Percentiles rank a stretch among this genome's conserved stretches.
Evolutionary conservation across 2,329 filamentous ascomycete species (phyloP).

Genomic region (Alternaria panax): DNA sequence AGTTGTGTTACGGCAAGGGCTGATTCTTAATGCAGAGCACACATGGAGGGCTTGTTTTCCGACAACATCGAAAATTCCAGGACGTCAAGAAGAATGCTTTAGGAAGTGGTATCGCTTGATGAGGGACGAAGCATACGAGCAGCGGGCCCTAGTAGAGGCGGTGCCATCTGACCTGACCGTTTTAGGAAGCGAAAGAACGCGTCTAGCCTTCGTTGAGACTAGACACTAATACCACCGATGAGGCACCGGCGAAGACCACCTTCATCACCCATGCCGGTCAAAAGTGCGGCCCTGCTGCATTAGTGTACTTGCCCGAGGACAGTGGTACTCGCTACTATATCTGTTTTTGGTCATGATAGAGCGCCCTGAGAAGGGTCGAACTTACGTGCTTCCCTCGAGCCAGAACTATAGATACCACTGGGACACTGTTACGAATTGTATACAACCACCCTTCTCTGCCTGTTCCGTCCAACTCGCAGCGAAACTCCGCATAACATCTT

Average conservation of each 20-base stretch:
- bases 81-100: neutral
- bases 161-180: slow-evolving; percentile 12
- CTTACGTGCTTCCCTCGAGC: neutral
- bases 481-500: neutral
- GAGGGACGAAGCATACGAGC: neutral
- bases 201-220: slow-evolving; percentile 18
- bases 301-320: neutral
- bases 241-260: neutral
- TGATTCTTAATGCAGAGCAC: neutral
- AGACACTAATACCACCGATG: neutral
- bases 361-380: neutral
- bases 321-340: neutral
- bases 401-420: slow-evolving; percentile 1
- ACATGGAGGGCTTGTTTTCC: neutral
- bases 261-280: neutral
- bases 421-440: neutral
- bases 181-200: slow-evolving; percentile 30
- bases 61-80: neutral
- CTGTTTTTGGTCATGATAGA: slow-evolving; percentile 2
- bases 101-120: neutral
- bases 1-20: neutral
- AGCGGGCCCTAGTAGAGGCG: neutral
- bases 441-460: neutral
- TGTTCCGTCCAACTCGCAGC: neutral
- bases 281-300: neutral